Base-by-base conservation (phyloP, 139 green algal species). In the Tetradesmus obliquus region DNA sequence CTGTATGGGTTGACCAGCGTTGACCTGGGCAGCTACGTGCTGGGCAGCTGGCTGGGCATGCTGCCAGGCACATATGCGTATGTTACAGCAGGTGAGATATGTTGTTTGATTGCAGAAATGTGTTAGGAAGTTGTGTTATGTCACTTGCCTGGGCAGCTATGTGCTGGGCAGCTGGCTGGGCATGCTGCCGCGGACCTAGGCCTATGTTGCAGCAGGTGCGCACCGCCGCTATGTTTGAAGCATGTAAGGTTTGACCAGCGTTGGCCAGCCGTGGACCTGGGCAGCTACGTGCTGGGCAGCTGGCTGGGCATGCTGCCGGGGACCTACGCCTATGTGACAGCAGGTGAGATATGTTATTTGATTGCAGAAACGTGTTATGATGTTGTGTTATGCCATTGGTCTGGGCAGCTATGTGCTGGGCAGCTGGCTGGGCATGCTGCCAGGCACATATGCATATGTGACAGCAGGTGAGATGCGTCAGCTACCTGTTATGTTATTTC, bases 281-380 rank as follows among this genome's bases (percentile, higher is more conserved):
- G 89, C 8, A 92, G 94, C 9, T 99, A 99, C 91, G 95, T 99
- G 74, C 51, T 96, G 3, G 98, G 95, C 74, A 95, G 91, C 83
- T 99, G 53, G 96, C 81, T 99, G 2, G 98, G 98, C 54, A 99
- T 99, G 98, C 95, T 99, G 51, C 98, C 98, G 6, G 98, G 97
- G 54, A 99, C 98, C 0, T 96, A 98, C 58, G 97, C 97, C 0
- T 99, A 98, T 83, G 97, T 99, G 1, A 93, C 90, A 22, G 95
- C 96, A 4, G 96, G 96, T 84, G 79, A 84, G 79, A 2, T 3
- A 24, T 53, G 76, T 72, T 10, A 12, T 72, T 12, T 19, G 19
- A 3, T 8, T 72, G 62, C 62, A 62, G n/a, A n/a, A n/a, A n/a
- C n/a, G n/a, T n/a, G n/a, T n/a, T n/a, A n/a, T n/a, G n/a, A n/a